A percentile compares a stretch with the other conserved stretches of the same genome.
phyloP scores from a whole-genome alignment of 2,329 filamentous ascomycete species.

The Curvularia sp. region DNA sequence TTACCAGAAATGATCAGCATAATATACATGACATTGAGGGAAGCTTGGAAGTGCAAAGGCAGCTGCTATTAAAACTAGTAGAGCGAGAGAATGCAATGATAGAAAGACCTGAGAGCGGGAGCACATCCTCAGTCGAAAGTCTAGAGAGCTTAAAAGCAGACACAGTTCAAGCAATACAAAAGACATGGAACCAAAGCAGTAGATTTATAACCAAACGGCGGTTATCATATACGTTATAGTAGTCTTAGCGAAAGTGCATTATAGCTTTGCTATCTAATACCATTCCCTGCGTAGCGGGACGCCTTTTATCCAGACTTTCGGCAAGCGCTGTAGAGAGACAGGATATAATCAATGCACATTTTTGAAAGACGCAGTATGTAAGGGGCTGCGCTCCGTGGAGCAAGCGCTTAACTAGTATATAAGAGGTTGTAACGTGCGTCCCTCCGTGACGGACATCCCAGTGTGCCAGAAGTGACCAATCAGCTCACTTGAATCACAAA shows the following conservation, averaged over 20 bases:
- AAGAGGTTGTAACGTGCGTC: neutral
- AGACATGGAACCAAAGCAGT: conserved; percentile 14
- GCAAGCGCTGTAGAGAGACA: neutral
- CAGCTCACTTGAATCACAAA: neutral
- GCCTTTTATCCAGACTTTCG: neutral
- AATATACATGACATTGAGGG: conserved; percentile 17
- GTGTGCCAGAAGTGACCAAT: neutral
- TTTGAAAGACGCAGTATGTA: neutral
- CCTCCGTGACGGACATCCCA: neutral
- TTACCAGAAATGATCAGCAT: conserved; percentile 6
- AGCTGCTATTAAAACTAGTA: conserved; percentile 22
- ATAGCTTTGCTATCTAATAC: conserved; percentile 9
- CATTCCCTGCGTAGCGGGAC: neutral
- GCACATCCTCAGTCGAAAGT: conserved; percentile 2
- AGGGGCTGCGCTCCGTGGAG: neutral
- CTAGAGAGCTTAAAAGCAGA: conserved; percentile 12
- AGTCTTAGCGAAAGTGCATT: conserved; percentile 13
- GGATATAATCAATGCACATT: neutral
- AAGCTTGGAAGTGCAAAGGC: conserved; percentile 20
- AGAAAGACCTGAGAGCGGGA: conserved; percentile 6
- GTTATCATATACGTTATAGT: conserved; percentile 3
- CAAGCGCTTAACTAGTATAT: neutral
- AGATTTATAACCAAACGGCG: neutral
- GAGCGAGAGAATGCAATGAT: conserved; percentile 21
- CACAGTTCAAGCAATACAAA: conserved; percentile 18